Conservation (phyloP, 495 filamentous ascomycete species). For the Penicillium lagena region DNA sequence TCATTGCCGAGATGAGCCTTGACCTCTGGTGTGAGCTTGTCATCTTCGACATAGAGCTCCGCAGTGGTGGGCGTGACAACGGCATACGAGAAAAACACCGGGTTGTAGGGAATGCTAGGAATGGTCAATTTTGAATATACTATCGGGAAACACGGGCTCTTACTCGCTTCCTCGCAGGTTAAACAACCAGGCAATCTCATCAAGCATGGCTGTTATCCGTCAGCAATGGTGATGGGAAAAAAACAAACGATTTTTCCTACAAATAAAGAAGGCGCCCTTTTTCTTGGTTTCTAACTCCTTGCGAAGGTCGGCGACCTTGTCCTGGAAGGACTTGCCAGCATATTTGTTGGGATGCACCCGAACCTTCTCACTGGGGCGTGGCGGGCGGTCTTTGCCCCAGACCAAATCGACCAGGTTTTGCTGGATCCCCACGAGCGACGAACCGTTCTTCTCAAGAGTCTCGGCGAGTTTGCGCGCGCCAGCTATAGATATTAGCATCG, state of each 20-base stretch:
- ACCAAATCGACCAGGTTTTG: slow-evolving; percentile 83
- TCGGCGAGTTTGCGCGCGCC: slow-evolving; percentile 82
- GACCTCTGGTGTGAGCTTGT: slow-evolving; percentile 66
- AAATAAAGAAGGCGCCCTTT: slow-evolving; percentile 79
- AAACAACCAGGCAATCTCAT: slow-evolving; percentile 97
- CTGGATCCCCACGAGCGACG: slow-evolving; percentile 61
- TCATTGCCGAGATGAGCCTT: slow-evolving; percentile 64
- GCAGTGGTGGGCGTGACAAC: slow-evolving; percentile 75
- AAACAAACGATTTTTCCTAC: slow-evolving; percentile 29
- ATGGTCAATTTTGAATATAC: slow-evolving; percentile 2
- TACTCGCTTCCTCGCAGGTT: slow-evolving; percentile 92
- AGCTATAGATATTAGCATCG: slow-evolving; percentile 25
- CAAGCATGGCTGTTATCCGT: slow-evolving; percentile 62
- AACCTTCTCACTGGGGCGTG: slow-evolving; percentile 69
- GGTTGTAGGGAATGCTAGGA: slow-evolving; percentile 89
- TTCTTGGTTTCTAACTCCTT: slow-evolving; percentile 93
- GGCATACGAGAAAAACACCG: slow-evolving; percentile 97
- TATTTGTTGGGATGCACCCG: slow-evolving; percentile 65
- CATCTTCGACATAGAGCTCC: slow-evolving; percentile 77
- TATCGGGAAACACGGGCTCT: slow-evolving; percentile 8
- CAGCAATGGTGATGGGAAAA: slow-evolving; percentile 3
- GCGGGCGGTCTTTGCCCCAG: slow-evolving; percentile 71
- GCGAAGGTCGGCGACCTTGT: slow-evolving; percentile 80
- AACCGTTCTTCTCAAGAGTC: slow-evolving; percentile 79
- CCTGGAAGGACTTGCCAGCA: slow-evolving; percentile 73